Conservation (phyloP, 2,329 filamentous ascomycete genomes). For the Venturiaceae sp. region DNA sequence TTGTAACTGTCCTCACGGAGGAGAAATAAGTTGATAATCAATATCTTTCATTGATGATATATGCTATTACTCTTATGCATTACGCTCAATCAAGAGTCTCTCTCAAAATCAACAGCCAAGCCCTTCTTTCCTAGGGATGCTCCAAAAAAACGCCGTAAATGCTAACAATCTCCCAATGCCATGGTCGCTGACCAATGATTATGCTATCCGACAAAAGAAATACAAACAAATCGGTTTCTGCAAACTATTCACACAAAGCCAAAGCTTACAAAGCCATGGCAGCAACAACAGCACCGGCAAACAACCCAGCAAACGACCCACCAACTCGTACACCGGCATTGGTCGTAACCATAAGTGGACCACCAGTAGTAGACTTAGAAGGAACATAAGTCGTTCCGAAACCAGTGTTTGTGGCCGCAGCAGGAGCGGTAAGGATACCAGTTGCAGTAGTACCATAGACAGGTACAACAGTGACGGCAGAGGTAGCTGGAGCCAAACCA, state of each 20-base stretch:
- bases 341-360: neutral
- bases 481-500: constrained; percentile 13
- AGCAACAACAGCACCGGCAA: neutral
- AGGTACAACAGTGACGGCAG: constrained; percentile 9
- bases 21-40: no score
- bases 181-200: no score
- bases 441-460: neutral
- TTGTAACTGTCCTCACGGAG: no score
- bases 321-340: neutral
- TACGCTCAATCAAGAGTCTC: no score
- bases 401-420: neutral
- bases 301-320: neutral
- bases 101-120: no score
- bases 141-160: neutral
- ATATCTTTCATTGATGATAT: no score
- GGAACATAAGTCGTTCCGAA: neutral
- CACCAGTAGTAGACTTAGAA: neutral
- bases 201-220: no score
- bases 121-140: no score
- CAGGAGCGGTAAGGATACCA: neutral
- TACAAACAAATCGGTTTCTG: neutral
- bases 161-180: neutral
- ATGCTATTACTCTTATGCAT: no score
- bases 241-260: neutral
- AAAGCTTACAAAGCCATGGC: neutral